Percentiles rank a stretch among this genome's conserved stretches.
phyloP scores from a whole-genome alignment of 257 asterid genomes.

The Ilex aquifolium region DNA sequence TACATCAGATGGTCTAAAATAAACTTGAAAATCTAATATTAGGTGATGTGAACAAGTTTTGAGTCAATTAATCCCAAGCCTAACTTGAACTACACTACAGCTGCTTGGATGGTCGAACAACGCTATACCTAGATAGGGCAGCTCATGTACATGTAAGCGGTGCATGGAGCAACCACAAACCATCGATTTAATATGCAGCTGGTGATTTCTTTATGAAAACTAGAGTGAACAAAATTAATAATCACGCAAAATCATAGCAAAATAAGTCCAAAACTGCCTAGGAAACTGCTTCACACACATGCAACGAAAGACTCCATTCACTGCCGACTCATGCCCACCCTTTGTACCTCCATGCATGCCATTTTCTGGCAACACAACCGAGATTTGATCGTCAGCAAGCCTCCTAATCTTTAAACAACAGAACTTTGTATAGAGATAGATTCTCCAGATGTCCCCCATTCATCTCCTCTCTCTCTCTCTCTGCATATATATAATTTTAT shows the following conservation, averaged over 20 bases:
- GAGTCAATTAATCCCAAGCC: too few relatives aligned
- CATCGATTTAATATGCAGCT: too few relatives aligned
- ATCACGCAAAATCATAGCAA: too few relatives aligned
- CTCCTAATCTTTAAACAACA: too few relatives aligned
- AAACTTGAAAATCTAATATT: too few relatives aligned
- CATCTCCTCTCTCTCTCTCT: background rate
- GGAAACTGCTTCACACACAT: conserved; percentile 13
- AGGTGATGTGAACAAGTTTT: too few relatives aligned
- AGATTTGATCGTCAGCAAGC: too few relatives aligned
- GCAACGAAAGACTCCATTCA: conserved; percentile 4
- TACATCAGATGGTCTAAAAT: too few relatives aligned
- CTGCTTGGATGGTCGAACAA: background rate
- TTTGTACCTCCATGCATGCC: too few relatives aligned
- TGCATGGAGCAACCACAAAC: background rate
- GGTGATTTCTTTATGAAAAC: background rate
- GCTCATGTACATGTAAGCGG: conserved; percentile 12
- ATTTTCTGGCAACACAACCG: too few relatives aligned
- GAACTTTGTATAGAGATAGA: background rate
- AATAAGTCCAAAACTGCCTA: background rate
- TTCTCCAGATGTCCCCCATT: background rate
- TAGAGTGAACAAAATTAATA: too few relatives aligned
- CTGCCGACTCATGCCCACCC: background rate
- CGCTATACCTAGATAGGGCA: conserved; percentile 10
- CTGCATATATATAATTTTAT: background rate
- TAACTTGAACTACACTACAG: too few relatives aligned